These are phyloP conservation scores for Ustilago cynodontis DNA, from an alignment of 1,284 basidiomycete species.

Conservation along the genomic window DNA sequence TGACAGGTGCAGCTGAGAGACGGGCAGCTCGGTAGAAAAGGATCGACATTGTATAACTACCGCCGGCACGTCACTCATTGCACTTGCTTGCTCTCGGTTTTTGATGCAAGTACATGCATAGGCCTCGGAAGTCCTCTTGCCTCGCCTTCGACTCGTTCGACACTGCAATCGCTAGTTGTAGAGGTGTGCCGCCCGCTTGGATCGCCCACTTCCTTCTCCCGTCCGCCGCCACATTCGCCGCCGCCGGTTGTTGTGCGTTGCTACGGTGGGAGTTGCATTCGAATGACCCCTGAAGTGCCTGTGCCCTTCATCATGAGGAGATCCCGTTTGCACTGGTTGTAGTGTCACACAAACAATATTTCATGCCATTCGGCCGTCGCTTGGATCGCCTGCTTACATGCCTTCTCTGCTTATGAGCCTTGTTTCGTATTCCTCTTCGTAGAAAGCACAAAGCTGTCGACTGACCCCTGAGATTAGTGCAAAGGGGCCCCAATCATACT, in stretches of 20 bases:
- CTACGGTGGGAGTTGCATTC: neutral
- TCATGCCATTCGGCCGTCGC: neutral
- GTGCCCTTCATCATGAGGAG: no score
- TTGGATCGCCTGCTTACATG: neutral
- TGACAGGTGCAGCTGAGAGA: neutral
- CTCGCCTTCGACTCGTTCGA: neutral
- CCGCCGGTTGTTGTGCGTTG: neutral
- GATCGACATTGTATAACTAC: slow-evolving; percentile 1
- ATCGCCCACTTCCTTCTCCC: no score
- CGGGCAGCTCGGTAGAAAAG: neutral
- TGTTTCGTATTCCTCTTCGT: neutral
- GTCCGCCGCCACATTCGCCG: no score
- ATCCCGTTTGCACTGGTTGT: no score
- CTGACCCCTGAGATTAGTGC: slow-evolving; percentile 1
- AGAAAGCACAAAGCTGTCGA: neutral
- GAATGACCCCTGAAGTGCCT: no score
- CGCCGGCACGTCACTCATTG: neutral
- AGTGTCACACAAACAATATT: no score
- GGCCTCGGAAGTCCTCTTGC: slow-evolving; percentile 18
- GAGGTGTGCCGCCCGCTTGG: neutral
- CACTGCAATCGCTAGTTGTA: neutral
- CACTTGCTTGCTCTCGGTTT: neutral
- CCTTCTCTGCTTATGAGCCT: neutral
- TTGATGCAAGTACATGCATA: slow-evolving; percentile 18
- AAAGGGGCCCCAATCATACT: slow-evolving; percentile 3